Evolutionary conservation across 192 early-diverging fungal species (phyloP).

Genomic region (Gigaspora rosea): DNA sequence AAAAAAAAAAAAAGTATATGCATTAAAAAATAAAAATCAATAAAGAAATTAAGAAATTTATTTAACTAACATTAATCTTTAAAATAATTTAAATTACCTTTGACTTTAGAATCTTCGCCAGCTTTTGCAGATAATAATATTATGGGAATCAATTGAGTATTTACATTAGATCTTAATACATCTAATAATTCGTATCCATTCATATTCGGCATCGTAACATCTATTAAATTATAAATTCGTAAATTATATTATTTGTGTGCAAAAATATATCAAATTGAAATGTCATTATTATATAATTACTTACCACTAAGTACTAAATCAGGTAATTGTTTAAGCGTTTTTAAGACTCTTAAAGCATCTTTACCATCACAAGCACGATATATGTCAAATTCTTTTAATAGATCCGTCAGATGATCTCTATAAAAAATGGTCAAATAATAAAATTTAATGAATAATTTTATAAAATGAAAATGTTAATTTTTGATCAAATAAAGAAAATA

Average conservation of each 20-base stretch:
- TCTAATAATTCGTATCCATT: slow-evolving; percentile 56
- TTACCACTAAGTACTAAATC: slow-evolving; percentile 35
- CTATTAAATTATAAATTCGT: slow-evolving; percentile 3
- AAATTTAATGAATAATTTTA: too few species aligned
- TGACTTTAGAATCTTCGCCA: slow-evolving; percentile 53
- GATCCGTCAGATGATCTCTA: slow-evolving; percentile 30
- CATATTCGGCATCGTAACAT: slow-evolving; percentile 68
- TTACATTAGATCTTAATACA: slow-evolving; percentile 39
- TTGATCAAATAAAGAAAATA: too few species aligned
- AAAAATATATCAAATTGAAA: slow-evolving; percentile 2
- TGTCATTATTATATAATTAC: neutral
- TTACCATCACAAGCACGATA: slow-evolving; percentile 41
- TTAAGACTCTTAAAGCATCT: slow-evolving; percentile 35
- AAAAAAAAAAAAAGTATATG: too few species aligned
- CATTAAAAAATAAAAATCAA: neutral
- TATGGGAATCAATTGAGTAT: slow-evolving; percentile 51
- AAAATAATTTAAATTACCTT: slow-evolving; percentile 30
- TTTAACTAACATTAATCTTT: too few species aligned
- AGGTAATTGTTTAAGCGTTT: neutral
- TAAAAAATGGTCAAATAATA: too few species aligned
- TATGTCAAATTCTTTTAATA: slow-evolving; percentile 42
- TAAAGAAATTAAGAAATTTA: neutral
- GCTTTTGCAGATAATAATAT: slow-evolving; percentile 59
- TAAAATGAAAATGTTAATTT: too few species aligned
- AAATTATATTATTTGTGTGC: too few species aligned